These are phyloP conservation scores for Carex scoparia DNA, from an alignment of 176 grass and related monocot genomes.

Conservation along the genomic window DNA sequence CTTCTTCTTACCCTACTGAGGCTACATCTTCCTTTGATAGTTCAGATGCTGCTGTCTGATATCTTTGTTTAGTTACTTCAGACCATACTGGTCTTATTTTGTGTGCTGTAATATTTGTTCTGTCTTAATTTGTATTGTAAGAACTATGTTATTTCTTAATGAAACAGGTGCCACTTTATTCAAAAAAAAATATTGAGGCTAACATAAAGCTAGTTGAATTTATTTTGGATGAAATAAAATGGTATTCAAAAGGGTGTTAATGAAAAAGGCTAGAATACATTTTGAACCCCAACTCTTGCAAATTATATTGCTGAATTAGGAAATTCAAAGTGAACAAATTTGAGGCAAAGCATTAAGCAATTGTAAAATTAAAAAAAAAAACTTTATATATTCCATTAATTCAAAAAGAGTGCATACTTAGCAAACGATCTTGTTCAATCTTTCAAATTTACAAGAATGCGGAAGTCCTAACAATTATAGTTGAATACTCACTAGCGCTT, in stretches of 20 bases:
- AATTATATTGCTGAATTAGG: background rate
- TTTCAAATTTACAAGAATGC: constrained; percentile 46
- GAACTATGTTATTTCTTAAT: no score
- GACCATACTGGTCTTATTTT: no score
- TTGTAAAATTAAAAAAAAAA: background rate
- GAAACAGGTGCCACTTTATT: no score
- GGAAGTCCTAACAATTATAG: constrained; percentile 1
- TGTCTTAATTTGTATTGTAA: no score
- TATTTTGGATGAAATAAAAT: background rate
- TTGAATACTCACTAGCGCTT: constrained; percentile 33
- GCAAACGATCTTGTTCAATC: constrained; percentile 23
- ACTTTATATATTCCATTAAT: background rate
- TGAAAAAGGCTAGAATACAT: background rate
- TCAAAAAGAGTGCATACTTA: background rate
- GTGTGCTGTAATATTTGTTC: no score
- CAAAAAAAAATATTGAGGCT: background rate
- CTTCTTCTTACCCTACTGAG: no score
- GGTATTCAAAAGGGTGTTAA: background rate
- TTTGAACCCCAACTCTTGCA: background rate
- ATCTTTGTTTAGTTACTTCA: no score
- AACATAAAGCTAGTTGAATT: background rate
- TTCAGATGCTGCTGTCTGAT: no score
- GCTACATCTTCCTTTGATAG: no score
- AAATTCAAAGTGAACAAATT: background rate
- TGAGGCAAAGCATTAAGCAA: background rate